phyloP scores from a whole-genome alignment of 768 basidiomycete genomes.

The Trametes cinnabarina region DNA sequence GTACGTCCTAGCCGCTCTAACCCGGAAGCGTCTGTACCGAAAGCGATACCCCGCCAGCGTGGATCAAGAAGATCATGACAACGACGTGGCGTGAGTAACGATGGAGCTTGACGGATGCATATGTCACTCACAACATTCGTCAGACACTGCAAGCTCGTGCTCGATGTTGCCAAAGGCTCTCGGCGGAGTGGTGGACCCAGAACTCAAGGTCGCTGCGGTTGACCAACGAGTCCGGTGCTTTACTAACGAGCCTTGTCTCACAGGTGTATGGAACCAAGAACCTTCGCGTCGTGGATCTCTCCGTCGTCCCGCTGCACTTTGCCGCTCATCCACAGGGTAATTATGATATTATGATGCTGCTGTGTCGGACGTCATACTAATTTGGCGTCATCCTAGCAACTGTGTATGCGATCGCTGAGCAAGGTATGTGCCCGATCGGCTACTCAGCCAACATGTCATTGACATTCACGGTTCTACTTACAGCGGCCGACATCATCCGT shows the following conservation, averaged over 20 bases:
- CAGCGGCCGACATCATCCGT: conserved; percentile 32
- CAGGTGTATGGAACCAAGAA: conserved; percentile 59
- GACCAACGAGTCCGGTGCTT: too few relatives aligned
- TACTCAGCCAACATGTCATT: neutral
- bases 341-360: too few relatives aligned
- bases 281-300: conserved; percentile 55
- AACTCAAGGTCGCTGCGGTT: conserved; percentile 45
- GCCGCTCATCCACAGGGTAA: conserved; percentile 46
- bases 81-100: conserved; percentile 25
- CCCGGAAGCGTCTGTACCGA: neutral
- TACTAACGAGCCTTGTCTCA: too few relatives aligned
- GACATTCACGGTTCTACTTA: neutral
- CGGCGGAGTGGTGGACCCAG: conserved; percentile 50
- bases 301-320: conserved; percentile 51
- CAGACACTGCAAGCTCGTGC: conserved; percentile 47
- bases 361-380: too few relatives aligned
- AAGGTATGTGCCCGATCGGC: conserved; percentile 32
- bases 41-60: conserved; percentile 11
- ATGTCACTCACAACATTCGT: neutral
- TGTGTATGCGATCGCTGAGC: conserved; percentile 48
- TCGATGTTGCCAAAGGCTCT: conserved; percentile 55
- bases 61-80: conserved; percentile 24
- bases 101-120: neutral
- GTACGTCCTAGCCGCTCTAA: neutral
- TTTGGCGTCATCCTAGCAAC: too few relatives aligned